Evolutionary conservation across 192 early-diverging fungal species (phyloP).

Genomic region (Entomortierella parvispora): DNA sequence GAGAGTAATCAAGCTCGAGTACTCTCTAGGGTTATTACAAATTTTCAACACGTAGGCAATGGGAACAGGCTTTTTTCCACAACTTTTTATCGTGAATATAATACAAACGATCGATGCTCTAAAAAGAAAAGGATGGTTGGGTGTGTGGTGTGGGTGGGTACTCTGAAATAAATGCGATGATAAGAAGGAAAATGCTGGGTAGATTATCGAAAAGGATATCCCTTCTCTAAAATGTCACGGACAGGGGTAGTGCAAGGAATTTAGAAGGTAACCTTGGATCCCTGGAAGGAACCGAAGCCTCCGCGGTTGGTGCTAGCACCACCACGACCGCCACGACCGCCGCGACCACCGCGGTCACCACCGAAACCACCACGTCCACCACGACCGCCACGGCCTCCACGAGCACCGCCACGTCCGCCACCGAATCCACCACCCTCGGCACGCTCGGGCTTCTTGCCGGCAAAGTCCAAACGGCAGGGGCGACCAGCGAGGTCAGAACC

Average conservation of each 20-base stretch:
- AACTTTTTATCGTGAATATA: too few species aligned
- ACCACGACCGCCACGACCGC: constrained; percentile 62
- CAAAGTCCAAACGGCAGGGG: constrained; percentile 88
- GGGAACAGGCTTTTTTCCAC: too few species aligned
- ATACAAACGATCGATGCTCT: background rate
- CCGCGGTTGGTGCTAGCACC: constrained; percentile 62
- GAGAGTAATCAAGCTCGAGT: too few species aligned
- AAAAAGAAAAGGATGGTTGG: background rate
- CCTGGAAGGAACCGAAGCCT: constrained; percentile 59
- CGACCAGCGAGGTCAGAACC: constrained; percentile 82
- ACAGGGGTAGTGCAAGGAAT: background rate
- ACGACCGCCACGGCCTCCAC: constrained; percentile 46
- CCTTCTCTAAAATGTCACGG: background rate
- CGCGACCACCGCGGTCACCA: constrained; percentile 56
- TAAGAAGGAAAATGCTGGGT: background rate
- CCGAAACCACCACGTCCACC: constrained; percentile 52
- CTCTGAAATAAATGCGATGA: background rate
- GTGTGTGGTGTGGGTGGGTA: background rate
- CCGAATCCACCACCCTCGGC: constrained; percentile 47
- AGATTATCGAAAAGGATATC: background rate
- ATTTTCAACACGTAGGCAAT: too few species aligned
- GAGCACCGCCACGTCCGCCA: constrained; percentile 24
- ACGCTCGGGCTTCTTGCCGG: constrained; percentile 55
- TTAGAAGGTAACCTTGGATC: constrained; percentile 52
- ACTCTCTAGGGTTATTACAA: too few species aligned